phyloP scores from a whole-genome alignment of 2,329 filamentous ascomycete genomes.

The Epichloe brachyelytri region DNA sequence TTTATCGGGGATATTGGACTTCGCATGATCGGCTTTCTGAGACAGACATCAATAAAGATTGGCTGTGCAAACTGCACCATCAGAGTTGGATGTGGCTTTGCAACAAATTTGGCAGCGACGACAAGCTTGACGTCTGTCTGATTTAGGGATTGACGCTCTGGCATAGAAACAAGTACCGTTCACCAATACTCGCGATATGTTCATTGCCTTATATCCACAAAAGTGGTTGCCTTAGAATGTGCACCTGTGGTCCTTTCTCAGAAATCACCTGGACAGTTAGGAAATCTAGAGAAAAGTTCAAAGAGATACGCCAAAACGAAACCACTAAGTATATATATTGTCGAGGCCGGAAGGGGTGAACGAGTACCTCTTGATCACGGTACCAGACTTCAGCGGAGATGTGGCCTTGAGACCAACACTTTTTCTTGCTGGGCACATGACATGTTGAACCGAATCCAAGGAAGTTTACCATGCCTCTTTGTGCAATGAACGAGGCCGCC shows the following conservation, averaged over 20 bases:
- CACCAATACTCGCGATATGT: slow-evolving; percentile 56
- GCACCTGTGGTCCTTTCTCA: slow-evolving; percentile 60
- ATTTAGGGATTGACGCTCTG: slow-evolving; percentile 32
- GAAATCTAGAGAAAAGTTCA: slow-evolving; percentile 26
- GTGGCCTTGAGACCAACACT: slow-evolving; percentile 12
- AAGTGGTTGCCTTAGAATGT: slow-evolving; percentile 59
- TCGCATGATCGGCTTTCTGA: slow-evolving; percentile 61
- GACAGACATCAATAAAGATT: slow-evolving; percentile 21
- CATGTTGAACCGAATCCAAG: no score
- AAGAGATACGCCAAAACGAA: slow-evolving; percentile 10
- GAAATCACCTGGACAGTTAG: slow-evolving; percentile 47
- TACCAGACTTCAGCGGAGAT: slow-evolving; percentile 31
- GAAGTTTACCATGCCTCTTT: no score
- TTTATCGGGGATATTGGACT: slow-evolving; percentile 66
- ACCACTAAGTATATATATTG: slow-evolving; percentile 27
- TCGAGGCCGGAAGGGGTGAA: slow-evolving; percentile 46
- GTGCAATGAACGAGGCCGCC: background rate
- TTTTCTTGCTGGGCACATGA: no score
- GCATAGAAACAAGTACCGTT: slow-evolving; percentile 73
- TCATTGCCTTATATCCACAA: slow-evolving; percentile 61
- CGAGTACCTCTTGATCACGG: slow-evolving; percentile 41
- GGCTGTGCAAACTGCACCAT: slow-evolving; percentile 37
- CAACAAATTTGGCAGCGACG: slow-evolving; percentile 42
- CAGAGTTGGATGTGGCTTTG: slow-evolving; percentile 53
- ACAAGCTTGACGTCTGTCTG: slow-evolving; percentile 13